phyloP scores from a whole-genome alignment of 805 yeast species.

The Candida mattraensis region DNA sequence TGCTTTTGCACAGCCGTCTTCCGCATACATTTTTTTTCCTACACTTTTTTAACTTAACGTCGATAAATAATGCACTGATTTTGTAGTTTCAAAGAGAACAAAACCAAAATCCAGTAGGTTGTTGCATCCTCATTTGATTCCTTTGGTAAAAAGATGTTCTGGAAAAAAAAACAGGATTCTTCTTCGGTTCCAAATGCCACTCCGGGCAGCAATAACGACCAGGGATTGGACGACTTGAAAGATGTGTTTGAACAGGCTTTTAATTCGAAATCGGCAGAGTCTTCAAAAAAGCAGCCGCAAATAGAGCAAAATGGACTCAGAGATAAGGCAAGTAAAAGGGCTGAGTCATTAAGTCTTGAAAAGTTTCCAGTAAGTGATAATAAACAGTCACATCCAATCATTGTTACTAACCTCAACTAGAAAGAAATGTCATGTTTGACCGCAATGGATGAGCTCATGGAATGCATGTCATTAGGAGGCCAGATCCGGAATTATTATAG shows the following conservation, averaged over 20 bases:
- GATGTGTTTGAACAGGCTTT: slow-evolving; percentile 23
- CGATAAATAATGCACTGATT: no score
- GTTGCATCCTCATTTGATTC: no score
- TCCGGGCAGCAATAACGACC: neutral
- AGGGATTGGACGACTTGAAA: slow-evolving; percentile 11
- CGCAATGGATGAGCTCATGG: slow-evolving; percentile 82
- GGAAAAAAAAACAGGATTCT: slow-evolving; percentile 3
- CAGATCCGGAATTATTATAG: slow-evolving; percentile 82
- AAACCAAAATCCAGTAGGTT: no score
- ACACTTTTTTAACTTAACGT: no score
- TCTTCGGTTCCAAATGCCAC: neutral
- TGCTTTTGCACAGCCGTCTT: no score
- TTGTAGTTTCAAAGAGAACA: no score
- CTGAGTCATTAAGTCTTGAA: slow-evolving; percentile 25
- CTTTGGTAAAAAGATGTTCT: slow-evolving; percentile 8
- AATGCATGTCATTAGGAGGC: slow-evolving; percentile 89
- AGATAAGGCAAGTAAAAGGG: slow-evolving; percentile 30
- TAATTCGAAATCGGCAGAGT: slow-evolving; percentile 24
- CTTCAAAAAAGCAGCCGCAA: slow-evolving; percentile 6
- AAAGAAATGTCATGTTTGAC: slow-evolving; percentile 66
- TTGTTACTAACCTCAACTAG: slow-evolving; percentile 18
- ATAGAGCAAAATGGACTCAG: slow-evolving; percentile 19
- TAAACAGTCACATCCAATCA: neutral
- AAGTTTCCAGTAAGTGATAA: slow-evolving; percentile 33
- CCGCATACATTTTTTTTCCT: no score